Evolutionary conservation across 2,329 filamentous ascomycete species (phyloP).

Genomic region (Aspergillus unguis): DNA sequence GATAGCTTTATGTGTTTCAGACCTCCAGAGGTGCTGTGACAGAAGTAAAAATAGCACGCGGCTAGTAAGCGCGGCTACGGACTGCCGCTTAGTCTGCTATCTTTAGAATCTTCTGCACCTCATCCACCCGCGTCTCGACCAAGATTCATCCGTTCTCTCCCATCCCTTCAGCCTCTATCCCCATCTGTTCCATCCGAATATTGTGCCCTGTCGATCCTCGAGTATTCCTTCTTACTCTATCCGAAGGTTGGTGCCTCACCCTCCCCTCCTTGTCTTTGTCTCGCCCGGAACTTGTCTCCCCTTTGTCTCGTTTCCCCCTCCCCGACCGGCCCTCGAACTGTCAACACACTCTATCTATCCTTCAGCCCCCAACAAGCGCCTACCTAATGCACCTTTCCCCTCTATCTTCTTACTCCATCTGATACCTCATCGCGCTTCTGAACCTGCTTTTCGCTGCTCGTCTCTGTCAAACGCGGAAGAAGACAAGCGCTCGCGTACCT

Average conservation of each 20-base stretch:
- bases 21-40: neutral
- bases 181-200: conserved; percentile 13
- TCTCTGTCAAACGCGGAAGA: neutral
- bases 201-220: conserved; percentile 12
- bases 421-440: neutral
- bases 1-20: neutral
- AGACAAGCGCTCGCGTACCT: neutral
- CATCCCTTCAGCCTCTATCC: conserved; percentile 15
- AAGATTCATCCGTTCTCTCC: conserved; percentile 15
- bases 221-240: conserved; percentile 6
- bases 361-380: conserved; percentile 11
- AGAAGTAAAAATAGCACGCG: conserved; percentile 15
- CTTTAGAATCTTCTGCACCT: conserved; percentile 33
- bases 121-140: conserved; percentile 23
- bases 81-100: conserved; percentile 22
- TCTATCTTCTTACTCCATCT: conserved; percentile 4
- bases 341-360: conserved; percentile 2
- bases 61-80: conserved; percentile 13
- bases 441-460: neutral
- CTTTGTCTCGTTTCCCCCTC: conserved; percentile 5
- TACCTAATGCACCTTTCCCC: conserved; percentile 6
- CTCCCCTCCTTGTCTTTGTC: conserved; percentile 4
- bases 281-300: conserved; percentile 2
- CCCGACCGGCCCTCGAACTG: conserved; percentile 5
- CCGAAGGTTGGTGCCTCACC: conserved; percentile 17